Conservation (phyloP, 441 rosid genomes). For the Syzygium malaccense region DNA sequence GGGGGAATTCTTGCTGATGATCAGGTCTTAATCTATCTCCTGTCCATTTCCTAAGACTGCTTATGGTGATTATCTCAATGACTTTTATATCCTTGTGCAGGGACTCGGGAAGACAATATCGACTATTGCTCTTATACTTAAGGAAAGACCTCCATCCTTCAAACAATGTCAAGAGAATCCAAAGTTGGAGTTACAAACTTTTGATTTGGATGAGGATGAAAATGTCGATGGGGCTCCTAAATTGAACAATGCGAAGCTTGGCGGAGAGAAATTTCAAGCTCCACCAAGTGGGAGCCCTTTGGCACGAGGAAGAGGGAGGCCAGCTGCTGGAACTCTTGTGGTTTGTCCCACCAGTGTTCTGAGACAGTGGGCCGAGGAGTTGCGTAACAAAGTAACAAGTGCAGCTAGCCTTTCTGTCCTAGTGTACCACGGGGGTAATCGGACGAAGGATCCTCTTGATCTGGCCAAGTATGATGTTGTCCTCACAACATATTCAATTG, state of each 20-base stretch:
- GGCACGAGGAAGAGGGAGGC: slow-evolving; percentile 58
- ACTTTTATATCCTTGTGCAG: slow-evolving; percentile 32
- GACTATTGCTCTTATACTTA: slow-evolving; percentile 89
- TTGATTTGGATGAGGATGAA: slow-evolving; percentile 63
- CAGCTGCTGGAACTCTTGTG: slow-evolving; percentile 90
- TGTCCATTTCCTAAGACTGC: slow-evolving; percentile 11
- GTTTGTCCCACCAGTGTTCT: slow-evolving; percentile 99
- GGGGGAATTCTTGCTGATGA: slow-evolving; percentile 99
- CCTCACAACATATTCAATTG: slow-evolving; percentile 84
- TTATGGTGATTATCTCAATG: background rate
- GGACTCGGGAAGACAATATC: slow-evolving; percentile 96
- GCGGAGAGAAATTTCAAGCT: slow-evolving; percentile 18
- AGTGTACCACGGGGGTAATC: slow-evolving; percentile 76
- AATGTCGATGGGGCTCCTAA: slow-evolving; percentile 26
- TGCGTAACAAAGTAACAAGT: slow-evolving; percentile 66
- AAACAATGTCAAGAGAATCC: slow-evolving; percentile 25
- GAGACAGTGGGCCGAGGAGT: slow-evolving; percentile 93
- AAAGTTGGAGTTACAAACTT: slow-evolving; percentile 47
- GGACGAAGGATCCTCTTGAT: slow-evolving; percentile 77
- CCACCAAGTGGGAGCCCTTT: slow-evolving; percentile 13
- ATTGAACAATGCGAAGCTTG: slow-evolving; percentile 18
- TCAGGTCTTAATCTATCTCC: slow-evolving; percentile 46
- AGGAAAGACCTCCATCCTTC: slow-evolving; percentile 59
- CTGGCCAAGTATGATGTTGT: slow-evolving; percentile 85
- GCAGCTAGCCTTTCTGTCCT: slow-evolving; percentile 65